Evolutionary conservation across 73 alveolate species (phyloP).

Genomic region (Uronychia setigera): DNA sequence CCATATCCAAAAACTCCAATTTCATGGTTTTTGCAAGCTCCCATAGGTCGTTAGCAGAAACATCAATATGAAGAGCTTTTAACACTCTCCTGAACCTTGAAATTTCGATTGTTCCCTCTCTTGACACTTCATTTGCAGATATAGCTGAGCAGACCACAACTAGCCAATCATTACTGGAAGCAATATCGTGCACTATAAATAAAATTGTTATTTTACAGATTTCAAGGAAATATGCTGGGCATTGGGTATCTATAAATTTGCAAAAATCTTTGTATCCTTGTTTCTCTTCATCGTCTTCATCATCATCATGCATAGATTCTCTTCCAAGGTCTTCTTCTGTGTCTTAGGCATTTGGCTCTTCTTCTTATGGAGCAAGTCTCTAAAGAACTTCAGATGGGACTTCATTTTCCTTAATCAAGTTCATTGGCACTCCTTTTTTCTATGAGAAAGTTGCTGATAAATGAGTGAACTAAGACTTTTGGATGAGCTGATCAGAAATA

Average conservation of each 20-base stretch:
- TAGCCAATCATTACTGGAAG: conserved; percentile 25
- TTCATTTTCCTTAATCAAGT: neutral
- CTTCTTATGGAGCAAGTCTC: neutral
- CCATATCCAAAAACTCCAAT: conserved; percentile 9
- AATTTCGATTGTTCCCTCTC: conserved; percentile 30
- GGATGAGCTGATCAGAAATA: conserved; percentile 25
- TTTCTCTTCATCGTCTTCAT: conserved; percentile 11
- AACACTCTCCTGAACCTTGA: conserved; percentile 23
- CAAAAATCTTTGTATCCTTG: neutral
- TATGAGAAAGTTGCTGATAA: neutral
- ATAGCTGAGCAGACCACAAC: conserved; percentile 14
- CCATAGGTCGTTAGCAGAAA: neutral
- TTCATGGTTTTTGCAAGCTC: conserved; percentile 1
- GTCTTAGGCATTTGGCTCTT: neutral
- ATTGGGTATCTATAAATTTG: neutral
- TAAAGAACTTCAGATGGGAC: conserved; percentile 1
- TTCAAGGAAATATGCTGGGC: conserved; percentile 1
- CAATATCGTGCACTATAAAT: conserved; percentile 9
- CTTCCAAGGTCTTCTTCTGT: neutral
- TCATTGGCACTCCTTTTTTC: neutral
- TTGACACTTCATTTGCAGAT: conserved; percentile 17
- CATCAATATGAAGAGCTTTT: neutral
- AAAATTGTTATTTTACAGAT: neutral
- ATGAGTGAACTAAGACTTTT: conserved; percentile 1
- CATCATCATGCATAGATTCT: neutral